phyloP scores from a whole-genome alignment of 2,329 filamentous ascomycete species.

The Cylindrodendrum hubeiense region DNA sequence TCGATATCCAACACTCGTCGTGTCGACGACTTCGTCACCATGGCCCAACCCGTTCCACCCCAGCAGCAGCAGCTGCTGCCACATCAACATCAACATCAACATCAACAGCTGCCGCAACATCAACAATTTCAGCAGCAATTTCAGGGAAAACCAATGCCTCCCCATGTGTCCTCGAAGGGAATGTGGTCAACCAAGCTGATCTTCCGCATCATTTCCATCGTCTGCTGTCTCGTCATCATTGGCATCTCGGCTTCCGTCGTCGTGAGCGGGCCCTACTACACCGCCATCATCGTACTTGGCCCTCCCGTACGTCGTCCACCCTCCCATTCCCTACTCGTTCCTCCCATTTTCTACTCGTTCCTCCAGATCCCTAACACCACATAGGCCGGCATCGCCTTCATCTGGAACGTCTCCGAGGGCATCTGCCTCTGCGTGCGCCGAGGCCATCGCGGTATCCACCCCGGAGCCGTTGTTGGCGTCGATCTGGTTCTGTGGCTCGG shows the following conservation, averaged over 20 bases:
- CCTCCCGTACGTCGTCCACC: conserved; percentile 12
- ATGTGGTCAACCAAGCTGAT: conserved; percentile 20
- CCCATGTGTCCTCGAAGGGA: conserved; percentile 14
- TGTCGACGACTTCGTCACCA: conserved; percentile 1
- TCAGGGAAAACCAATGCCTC: neutral
- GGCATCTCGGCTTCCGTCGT: conserved; percentile 4
- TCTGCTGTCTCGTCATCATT: conserved; percentile 17
- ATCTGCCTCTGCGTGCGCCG: conserved; percentile 24
- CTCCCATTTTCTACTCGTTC: neutral
- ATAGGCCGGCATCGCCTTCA: conserved; percentile 19
- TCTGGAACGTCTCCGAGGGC: conserved; percentile 28
- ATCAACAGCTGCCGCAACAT: neutral
- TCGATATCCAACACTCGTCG: neutral
- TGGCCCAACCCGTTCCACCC: conserved; percentile 2
- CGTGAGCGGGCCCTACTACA: neutral
- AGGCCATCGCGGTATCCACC: conserved; percentile 27
- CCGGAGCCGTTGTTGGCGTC: conserved; percentile 26
- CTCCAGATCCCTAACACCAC: neutral
- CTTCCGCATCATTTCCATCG: conserved; percentile 17
- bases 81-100: conserved; percentile 9
- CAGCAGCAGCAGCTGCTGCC: neutral
- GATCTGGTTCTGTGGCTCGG: conserved; percentile 33
- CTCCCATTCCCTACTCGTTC: neutral
- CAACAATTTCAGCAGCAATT: neutral
- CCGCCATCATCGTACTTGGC: conserved; percentile 9